Conservation (phyloP, 371 early-diverging fungal genomes). For the Dinochytrium kinnereticum region DNA sequence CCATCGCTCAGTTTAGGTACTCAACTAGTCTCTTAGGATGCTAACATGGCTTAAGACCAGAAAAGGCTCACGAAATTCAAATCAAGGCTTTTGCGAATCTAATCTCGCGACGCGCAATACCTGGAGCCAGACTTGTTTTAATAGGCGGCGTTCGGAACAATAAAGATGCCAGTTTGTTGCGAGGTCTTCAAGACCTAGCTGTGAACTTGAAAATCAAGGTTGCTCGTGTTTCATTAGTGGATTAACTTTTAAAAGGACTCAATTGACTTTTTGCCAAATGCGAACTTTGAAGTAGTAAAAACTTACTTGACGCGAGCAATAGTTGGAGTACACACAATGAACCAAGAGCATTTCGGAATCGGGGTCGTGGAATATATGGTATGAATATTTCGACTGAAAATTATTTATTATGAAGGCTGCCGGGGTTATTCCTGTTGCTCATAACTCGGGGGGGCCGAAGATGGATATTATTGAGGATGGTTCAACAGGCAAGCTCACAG, state of each 20-base stretch:
- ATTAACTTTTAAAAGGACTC: not conserved
- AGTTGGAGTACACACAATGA: constrained; percentile 94
- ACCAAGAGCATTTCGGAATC: constrained; percentile 98
- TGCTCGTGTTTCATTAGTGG: too few relatives aligned
- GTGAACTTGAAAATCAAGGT: too few relatives aligned
- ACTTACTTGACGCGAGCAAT: constrained; percentile 62
- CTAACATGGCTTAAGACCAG: constrained; percentile 86
- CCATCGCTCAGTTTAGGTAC: constrained; percentile 91
- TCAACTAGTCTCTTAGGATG: too few relatives aligned
- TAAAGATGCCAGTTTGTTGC: too few relatives aligned
- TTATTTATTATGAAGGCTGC: constrained; percentile 67
- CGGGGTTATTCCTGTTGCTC: constrained; percentile 87
- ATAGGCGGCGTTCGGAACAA: constrained; percentile 84
- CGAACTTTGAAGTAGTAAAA: constrained; percentile 50
- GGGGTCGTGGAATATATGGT: constrained; percentile 96
- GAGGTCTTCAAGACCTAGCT: too few relatives aligned
- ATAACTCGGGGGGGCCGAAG: constrained; percentile 94
- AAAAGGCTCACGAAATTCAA: constrained; percentile 90
- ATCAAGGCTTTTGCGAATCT: constrained; percentile 73
- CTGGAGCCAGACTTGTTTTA: constrained; percentile 18
- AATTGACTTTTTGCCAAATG: not conserved
- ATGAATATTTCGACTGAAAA: constrained; percentile 7
- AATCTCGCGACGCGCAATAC: too few relatives aligned
- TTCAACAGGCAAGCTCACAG: too few relatives aligned
- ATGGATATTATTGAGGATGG: constrained; percentile 79